phyloP scores from a whole-genome alignment of 192 early-diverging fungal species.

The Rhizophagus clarus region DNA sequence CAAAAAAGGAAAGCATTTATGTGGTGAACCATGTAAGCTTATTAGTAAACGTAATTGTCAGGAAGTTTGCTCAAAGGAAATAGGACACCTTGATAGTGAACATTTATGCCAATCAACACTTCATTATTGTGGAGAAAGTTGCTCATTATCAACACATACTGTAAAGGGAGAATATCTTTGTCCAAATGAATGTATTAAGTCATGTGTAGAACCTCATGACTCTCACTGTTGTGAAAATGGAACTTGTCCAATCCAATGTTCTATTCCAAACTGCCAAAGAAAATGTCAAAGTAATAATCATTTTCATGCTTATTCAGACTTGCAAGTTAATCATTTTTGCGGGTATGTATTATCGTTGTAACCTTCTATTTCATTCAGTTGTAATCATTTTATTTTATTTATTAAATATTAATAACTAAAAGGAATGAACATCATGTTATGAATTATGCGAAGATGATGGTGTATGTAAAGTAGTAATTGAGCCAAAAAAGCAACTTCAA shows the following conservation, averaged over 20 bases:
- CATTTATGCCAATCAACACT: slow-evolving; percentile 29
- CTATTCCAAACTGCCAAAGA: neutral
- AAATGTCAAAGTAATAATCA: slow-evolving; percentile 24
- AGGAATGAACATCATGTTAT: slow-evolving; percentile 33
- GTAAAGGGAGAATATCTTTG: slow-evolving; percentile 20
- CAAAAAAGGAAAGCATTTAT: neutral
- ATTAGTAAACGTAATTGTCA: slow-evolving; percentile 22
- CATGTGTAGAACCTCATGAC: neutral
- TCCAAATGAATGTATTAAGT: slow-evolving; percentile 15
- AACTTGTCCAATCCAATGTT: slow-evolving; percentile 27
- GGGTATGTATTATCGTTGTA: neutral
- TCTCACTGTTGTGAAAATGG: slow-evolving; percentile 21
- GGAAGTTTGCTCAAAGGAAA: slow-evolving; percentile 27
- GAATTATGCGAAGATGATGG: slow-evolving; percentile 27
- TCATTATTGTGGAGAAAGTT: slow-evolving; percentile 32
- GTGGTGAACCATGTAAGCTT: neutral
- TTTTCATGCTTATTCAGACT: slow-evolving; percentile 12
- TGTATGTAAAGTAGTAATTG: slow-evolving; percentile 18
- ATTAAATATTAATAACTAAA: neutral
- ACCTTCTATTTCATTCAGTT: neutral
- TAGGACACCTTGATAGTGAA: slow-evolving; percentile 2
- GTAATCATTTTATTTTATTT: neutral
- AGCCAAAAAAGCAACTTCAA: slow-evolving; percentile 20
- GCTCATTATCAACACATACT: slow-evolving; percentile 26
- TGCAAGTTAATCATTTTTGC: slow-evolving; percentile 16